Evolutionary conservation across 768 basidiomycete species (phyloP).

Genomic region (Boletus coccyginus): DNA sequence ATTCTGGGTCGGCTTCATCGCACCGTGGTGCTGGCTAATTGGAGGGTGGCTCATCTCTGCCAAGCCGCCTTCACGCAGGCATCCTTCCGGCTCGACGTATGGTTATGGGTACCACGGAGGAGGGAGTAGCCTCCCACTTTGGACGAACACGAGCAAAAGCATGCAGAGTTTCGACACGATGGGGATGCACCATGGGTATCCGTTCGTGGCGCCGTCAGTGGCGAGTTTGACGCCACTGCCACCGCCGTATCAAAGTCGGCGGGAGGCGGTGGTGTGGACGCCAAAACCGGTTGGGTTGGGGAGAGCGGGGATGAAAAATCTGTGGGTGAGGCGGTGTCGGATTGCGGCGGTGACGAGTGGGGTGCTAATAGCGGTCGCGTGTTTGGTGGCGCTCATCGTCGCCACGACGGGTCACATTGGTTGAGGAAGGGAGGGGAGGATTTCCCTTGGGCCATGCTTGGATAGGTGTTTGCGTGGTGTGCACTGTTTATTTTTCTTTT

Average conservation of each 20-base stretch:
- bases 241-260: conserved; percentile 20
- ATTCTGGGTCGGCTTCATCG: conserved; percentile 76
- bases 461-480: no score
- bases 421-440: background rate
- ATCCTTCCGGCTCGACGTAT: conserved; percentile 1
- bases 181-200: conserved; percentile 51
- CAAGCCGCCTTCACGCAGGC: conserved; percentile 12
- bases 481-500: background rate
- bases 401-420: background rate
- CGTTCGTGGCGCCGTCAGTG: conserved; percentile 54
- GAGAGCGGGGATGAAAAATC: conserved; percentile 26
- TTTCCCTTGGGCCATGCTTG: background rate
- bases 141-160: conserved; percentile 40
- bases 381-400: conserved; percentile 52
- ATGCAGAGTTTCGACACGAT: conserved; percentile 42
- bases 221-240: conserved; percentile 31
- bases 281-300: conserved; percentile 13
- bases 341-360: conserved; percentile 61
- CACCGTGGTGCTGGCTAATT: conserved; percentile 72
- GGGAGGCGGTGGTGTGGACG: conserved; percentile 17
- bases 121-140: conserved; percentile 36
- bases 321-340: conserved; percentile 47
- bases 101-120: conserved; percentile 25
- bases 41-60: conserved; percentile 64
- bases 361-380: conserved; percentile 44